phyloP scores from a whole-genome alignment of 2,329 filamentous ascomycete species.

The Aspergillus brunneoviolaceus region DNA sequence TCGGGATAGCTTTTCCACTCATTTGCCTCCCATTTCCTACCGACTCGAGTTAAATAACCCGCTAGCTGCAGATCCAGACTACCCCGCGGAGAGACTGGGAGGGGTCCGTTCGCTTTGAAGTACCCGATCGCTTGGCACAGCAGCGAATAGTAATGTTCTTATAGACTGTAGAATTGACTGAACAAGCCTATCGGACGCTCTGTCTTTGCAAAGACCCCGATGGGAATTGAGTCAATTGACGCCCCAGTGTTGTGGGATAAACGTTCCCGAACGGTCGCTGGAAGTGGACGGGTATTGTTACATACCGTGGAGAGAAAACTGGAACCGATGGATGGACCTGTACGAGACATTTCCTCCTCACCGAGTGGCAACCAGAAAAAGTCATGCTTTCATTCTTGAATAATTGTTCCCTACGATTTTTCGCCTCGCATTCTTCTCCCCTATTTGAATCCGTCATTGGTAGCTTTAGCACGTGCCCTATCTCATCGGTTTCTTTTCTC shows the following conservation, averaged over 20 bases:
- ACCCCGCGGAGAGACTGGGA: conserved; percentile 11
- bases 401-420: conserved; percentile 1
- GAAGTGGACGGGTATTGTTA: conserved; percentile 15
- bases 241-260: conserved; percentile 4
- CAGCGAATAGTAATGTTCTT: background rate
- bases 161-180: background rate
- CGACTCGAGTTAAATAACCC: conserved; percentile 12
- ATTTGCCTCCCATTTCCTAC: conserved; percentile 5
- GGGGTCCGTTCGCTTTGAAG: background rate
- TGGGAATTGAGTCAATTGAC: background rate
- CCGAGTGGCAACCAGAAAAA: conserved; percentile 8
- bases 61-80: conserved; percentile 18
- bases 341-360: conserved; percentile 13
- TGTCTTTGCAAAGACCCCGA: too few species aligned
- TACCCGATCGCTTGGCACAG: background rate
- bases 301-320: conserved; percentile 13
- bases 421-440: background rate
- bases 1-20: conserved; percentile 2
- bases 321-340: background rate
- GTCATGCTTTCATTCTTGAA: conserved; percentile 6
- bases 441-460: background rate
- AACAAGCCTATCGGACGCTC: too few species aligned
- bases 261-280: conserved; percentile 1
- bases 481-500: background rate
- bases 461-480: background rate